Evolutionary conservation across 176 grass and related monocot species (phyloP).

Genomic region (Aegilops sharonensis): DNA sequence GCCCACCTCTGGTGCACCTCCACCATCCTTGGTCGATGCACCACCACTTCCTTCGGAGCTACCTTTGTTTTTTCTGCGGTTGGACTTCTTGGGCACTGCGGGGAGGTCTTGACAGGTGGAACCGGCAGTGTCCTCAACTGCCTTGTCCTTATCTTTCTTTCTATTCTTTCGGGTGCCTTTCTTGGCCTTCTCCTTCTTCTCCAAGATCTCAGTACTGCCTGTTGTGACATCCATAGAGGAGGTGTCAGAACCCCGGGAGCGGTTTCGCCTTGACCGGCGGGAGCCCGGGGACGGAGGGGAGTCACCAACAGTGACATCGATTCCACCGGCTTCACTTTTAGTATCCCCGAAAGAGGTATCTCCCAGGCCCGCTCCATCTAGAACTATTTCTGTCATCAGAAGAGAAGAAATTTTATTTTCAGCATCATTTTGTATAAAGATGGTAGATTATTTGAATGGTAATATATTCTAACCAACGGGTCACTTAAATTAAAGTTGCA

Average conservation of each 20-base stretch:
- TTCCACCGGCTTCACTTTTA: conserved; percentile 7
- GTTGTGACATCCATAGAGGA: conserved; percentile 37
- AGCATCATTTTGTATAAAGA: background rate
- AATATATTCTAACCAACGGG: background rate
- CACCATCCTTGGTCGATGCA: conserved; percentile 17
- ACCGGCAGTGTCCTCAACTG: background rate
- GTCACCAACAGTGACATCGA: conserved; percentile 12
- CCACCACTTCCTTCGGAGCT: conserved; percentile 30
- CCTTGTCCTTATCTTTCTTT: conserved; percentile 58
- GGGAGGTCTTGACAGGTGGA: conserved; percentile 54
- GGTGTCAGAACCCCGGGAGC: conserved; percentile 58
- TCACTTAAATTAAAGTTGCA: background rate
- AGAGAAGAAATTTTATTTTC: background rate
- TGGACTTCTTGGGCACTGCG: conserved; percentile 79
- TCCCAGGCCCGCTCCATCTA: conserved; percentile 43
- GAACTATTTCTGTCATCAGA: conserved; percentile 48
- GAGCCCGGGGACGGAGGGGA: conserved; percentile 31
- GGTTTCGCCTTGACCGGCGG: conserved; percentile 60
- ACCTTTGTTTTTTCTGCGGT: conserved; percentile 59
- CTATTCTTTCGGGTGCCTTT: conserved; percentile 52
- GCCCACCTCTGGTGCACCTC: conserved; percentile 31
- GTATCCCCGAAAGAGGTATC: conserved; percentile 53
- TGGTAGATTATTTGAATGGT: background rate
- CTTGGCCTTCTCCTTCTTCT: conserved; percentile 52
- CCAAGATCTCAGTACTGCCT: conserved; percentile 8